A percentile compares a stretch with the other conserved stretches of the same genome.
phyloP scores from a whole-genome alignment of 2,329 filamentous ascomycete species.

The Fusarium duplospermum region DNA sequence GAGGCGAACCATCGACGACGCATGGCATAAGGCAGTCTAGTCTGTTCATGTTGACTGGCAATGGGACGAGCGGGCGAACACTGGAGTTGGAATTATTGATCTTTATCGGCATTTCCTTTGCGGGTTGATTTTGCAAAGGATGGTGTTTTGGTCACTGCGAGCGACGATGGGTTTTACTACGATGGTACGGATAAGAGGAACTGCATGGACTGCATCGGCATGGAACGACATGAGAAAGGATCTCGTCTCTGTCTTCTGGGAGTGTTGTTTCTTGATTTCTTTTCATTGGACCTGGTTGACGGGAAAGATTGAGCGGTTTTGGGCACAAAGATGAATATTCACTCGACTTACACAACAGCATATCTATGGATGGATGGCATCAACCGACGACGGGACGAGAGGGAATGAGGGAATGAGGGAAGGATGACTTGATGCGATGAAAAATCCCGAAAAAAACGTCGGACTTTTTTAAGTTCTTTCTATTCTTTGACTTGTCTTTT shows the following conservation, averaged over 20 bases:
- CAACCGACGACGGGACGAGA: constrained; percentile 27
- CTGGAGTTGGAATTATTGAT: constrained; percentile 27
- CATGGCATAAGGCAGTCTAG: constrained; percentile 38
- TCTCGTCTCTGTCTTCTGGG: neutral
- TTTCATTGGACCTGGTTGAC: constrained; percentile 6
- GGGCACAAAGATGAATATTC: constrained; percentile 3
- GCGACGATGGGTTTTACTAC: constrained; percentile 22
- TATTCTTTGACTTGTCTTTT: constrained; percentile 34
- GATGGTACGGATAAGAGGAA: constrained; percentile 2
- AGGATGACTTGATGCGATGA: constrained; percentile 27
- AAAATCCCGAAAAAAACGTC: constrained; percentile 31
- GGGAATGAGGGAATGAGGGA: constrained; percentile 18
- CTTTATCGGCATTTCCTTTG: constrained; percentile 17
- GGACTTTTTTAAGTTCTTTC: constrained; percentile 14
- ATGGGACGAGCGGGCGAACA: constrained; percentile 17
- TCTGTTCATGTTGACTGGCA: neutral
- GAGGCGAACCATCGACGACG: constrained; percentile 60
- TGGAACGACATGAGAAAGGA: constrained; percentile 10
- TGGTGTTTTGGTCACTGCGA: constrained; percentile 13
- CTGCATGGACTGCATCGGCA: constrained; percentile 18
- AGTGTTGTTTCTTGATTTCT: constrained; percentile 5
- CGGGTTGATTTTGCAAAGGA: constrained; percentile 15
- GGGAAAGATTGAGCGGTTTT: constrained; percentile 7
- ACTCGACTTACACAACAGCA: constrained; percentile 30
- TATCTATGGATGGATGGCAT: constrained; percentile 8